These are phyloP conservation scores for Annulohypoxylon bovei DNA, from an alignment of 495 filamentous ascomycete species.

Conservation along the genomic window DNA sequence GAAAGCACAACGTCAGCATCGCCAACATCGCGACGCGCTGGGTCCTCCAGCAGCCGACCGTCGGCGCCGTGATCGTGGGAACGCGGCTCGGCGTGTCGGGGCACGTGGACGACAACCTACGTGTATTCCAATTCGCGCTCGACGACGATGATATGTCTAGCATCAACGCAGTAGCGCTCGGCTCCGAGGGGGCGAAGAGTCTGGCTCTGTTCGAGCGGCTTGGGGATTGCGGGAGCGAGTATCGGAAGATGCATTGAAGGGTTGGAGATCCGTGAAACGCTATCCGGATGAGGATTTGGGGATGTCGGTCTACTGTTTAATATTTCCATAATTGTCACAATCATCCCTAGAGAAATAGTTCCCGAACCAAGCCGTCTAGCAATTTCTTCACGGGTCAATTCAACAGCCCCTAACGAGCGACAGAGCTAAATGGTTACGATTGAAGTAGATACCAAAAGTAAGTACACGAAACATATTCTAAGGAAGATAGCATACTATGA, in stretches of 20 bases:
- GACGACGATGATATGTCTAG: conserved; percentile 19
- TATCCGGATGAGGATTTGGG: neutral
- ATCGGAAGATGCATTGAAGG: conserved; percentile 47
- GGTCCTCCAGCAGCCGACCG: conserved; percentile 53
- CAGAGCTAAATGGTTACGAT: neutral
- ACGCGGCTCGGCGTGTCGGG: conserved; percentile 51
- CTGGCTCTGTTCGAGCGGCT: conserved; percentile 47
- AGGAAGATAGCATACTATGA: neutral
- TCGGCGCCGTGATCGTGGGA: conserved; percentile 56
- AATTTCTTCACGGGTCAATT: neutral
- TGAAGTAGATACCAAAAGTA: neutral
- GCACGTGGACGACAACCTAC: conserved; percentile 51
- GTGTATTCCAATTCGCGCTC: conserved; percentile 47
- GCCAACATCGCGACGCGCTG: conserved; percentile 53
- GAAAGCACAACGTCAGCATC: conserved; percentile 47
- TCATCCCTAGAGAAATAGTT: neutral
- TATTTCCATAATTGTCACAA: neutral
- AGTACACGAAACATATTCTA: neutral
- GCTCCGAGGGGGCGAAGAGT: conserved; percentile 29
- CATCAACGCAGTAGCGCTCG: conserved; percentile 44
- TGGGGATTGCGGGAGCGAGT: conserved; percentile 58
- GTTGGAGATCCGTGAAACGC: neutral
- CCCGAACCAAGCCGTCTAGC: neutral
- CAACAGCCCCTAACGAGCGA: neutral
- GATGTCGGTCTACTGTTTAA: neutral